A percentile compares a stretch with the other conserved stretches of the same genome.
phyloP scores from a whole-genome alignment of 495 filamentous ascomycete genomes.

The Talaromyces borbonicus region DNA sequence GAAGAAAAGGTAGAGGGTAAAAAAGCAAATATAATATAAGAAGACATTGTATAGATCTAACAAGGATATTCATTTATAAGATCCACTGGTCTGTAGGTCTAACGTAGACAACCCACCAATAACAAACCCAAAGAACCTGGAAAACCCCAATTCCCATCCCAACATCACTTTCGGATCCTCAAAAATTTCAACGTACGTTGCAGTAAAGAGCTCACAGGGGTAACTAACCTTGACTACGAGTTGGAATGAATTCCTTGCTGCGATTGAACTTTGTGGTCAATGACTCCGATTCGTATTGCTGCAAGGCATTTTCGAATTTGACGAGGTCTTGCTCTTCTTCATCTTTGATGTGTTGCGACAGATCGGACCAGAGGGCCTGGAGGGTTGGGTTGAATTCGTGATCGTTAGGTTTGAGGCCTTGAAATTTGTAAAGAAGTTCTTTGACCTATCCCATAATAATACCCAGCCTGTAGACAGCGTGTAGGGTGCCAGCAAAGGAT shows the following conservation, averaged over 20 bases:
- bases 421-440: constrained; percentile 46
- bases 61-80: too few species aligned
- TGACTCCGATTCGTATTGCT: constrained; percentile 22
- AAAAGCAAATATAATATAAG: too few species aligned
- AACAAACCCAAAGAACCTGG: too few species aligned
- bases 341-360: constrained; percentile 44
- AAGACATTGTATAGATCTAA: too few species aligned
- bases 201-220: too few species aligned
- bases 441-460: constrained; percentile 44
- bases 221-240: constrained; percentile 46
- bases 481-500: neutral
- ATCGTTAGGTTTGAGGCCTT: constrained; percentile 36
- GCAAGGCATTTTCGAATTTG: constrained; percentile 37
- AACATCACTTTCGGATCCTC: too few species aligned
- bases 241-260: constrained; percentile 51
- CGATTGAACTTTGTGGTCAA: constrained; percentile 41
- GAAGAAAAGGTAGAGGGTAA: too few species aligned
- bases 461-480: neutral
- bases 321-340: constrained; percentile 49
- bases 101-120: too few species aligned
- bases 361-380: constrained; percentile 35
- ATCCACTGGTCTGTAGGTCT: too few species aligned
- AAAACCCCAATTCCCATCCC: too few species aligned
- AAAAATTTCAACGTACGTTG: too few species aligned
- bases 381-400: constrained; percentile 40